Percentiles rank a stretch among this genome's conserved stretches.
Conservation (phyloP, 345 rosid genomes). For the Eucalyptus paniculata region DNA sequence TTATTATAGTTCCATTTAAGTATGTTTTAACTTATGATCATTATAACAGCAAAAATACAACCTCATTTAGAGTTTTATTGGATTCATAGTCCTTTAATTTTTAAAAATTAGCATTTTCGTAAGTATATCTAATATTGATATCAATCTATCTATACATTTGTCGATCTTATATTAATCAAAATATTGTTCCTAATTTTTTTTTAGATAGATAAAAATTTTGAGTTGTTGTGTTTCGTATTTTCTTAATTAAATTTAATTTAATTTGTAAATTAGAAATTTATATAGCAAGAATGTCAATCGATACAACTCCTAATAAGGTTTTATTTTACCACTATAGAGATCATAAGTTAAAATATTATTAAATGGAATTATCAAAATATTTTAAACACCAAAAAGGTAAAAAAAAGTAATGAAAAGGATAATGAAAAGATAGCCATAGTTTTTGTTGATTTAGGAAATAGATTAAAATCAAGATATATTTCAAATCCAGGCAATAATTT, state of each 20-base stretch:
- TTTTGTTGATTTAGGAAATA: background rate
- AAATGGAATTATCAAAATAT: background rate
- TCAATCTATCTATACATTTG: background rate
- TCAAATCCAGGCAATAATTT: background rate
- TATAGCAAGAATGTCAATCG: background rate
- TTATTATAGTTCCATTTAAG: background rate
- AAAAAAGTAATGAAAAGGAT: background rate
- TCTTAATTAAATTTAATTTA: background rate
- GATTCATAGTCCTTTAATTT: background rate
- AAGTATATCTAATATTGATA: background rate
- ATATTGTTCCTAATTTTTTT: background rate
- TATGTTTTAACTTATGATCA: background rate
- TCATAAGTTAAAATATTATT: background rate
- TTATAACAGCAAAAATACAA: background rate
- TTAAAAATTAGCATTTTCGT: background rate
- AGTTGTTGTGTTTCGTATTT: background rate
- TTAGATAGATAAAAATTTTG: background rate
- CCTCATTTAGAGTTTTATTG: background rate
- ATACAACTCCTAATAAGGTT: background rate
- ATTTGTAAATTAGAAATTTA: background rate
- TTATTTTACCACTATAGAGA: background rate
- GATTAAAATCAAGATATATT: background rate
- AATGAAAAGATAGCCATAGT: background rate
- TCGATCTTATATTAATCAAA: background rate
- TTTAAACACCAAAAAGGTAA: background rate